Evolutionary conservation across 768 basidiomycete genomes (phyloP).

Genomic region (Russula olivacea): DNA sequence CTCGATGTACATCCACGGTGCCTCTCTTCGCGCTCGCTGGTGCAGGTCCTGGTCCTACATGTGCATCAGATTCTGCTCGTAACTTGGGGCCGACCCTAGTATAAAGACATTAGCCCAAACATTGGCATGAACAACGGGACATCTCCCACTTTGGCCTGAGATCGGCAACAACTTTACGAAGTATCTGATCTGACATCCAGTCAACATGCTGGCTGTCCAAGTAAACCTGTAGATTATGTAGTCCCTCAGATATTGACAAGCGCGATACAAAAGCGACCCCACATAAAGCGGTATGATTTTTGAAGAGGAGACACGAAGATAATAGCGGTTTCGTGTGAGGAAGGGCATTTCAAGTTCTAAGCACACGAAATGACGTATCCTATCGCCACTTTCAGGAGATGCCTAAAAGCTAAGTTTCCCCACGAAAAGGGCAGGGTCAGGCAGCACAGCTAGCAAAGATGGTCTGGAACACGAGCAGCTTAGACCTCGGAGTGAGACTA

Average conservation of each 20-base stretch:
- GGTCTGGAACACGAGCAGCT: not conserved
- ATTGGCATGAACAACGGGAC: not conserved
- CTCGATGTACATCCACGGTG: constrained; percentile 77
- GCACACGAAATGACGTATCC: not conserved
- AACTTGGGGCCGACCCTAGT: constrained; percentile 62
- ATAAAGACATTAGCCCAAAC: constrained; percentile 10
- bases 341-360: constrained; percentile 47
- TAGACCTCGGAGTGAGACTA: not conserved
- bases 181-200: constrained; percentile 83
- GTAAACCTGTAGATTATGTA: constrained; percentile 49
- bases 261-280: constrained; percentile 26
- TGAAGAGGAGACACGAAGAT: constrained; percentile 71
- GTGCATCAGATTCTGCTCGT: constrained; percentile 48
- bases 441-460: not conserved
- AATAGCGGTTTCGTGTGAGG: constrained; percentile 68
- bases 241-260: not conserved
- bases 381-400: not conserved
- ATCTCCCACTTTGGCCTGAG: constrained; percentile 57
- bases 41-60: constrained; percentile 36
- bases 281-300: constrained; percentile 78
- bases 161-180: constrained; percentile 78
- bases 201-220: constrained; percentile 81
- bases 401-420: not conserved
- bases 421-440: not conserved
- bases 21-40: constrained; percentile 53